Evolutionary conservation across 1,284 basidiomycete species (phyloP), one percentile per base, ranked within the genome.

Genomic region (Cryptococcus sp.): DNA sequence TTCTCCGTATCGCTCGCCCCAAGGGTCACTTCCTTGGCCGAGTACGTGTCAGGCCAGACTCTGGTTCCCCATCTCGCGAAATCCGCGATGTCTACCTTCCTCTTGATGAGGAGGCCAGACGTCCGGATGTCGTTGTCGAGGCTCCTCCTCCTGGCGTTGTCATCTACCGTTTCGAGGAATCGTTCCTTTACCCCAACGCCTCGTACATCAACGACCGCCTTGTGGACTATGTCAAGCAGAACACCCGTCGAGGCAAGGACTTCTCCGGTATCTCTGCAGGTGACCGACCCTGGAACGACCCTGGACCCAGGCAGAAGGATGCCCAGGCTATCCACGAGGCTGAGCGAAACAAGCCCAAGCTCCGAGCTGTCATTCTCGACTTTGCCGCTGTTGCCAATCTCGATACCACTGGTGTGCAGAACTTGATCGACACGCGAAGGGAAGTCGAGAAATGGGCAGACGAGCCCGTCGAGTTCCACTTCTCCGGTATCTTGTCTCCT

Each of bases 211-310:
- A 93, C 76, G 84, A 86, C 51, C 81, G 83, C 0, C 81, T 98
- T 40, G 88, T 93, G 45, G 88, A 90, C 64, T 83, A 91, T 66
- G 91, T 92, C 67, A 94, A 90, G 79, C 79, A 79, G 61, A 81
- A 86, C 66, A 92, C 88, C 64, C 84, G 86, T 19, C 85, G 93
- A 40, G 91, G 91, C 20, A 83, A 83, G 66, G 89, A 92, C 74
- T 83, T 90, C 79, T 83, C 83, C 57, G 73, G 79, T 23, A 81
- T 90, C 65, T 67, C 71, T 54, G 77, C 85, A 48, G 82, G 84
- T 65, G 93, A 98, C 73, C 85, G 95, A 48, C 86, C 92, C 3
- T 99, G 95, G 95, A 99, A 99, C 75, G 93, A 96, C 71, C 88
- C 91, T 15, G 90, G 90, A 47, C 90, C 89, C 41, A 77, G 78